phyloP scores from a whole-genome alignment of 2,329 filamentous ascomycete genomes.

The Fusarium humuli region DNA sequence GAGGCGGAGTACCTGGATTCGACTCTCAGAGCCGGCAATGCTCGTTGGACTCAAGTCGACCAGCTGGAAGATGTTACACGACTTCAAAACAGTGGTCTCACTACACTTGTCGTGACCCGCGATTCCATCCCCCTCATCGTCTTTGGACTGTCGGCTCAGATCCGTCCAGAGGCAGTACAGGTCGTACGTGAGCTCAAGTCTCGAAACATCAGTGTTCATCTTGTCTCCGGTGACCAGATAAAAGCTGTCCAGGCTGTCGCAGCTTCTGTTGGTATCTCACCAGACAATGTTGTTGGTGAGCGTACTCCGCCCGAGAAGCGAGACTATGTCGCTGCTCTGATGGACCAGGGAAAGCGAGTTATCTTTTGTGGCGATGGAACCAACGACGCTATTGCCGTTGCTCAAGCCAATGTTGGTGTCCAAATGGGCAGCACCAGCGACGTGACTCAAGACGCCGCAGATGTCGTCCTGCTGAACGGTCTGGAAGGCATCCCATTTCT shows the following conservation, averaged over 20 bases:
- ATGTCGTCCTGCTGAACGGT: not conserved
- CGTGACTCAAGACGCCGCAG: constrained; percentile 11
- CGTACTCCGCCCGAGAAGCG: constrained; percentile 9
- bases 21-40: not conserved
- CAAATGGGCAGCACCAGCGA: constrained; percentile 17
- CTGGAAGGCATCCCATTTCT: constrained; percentile 6
- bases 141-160: constrained; percentile 8
- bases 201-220: constrained; percentile 1
- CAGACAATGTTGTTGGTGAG: not conserved
- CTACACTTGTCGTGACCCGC: constrained; percentile 8
- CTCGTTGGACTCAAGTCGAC: not conserved
- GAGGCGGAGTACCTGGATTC: not conserved
- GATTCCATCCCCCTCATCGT: not conserved
- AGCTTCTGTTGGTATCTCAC: not conserved
- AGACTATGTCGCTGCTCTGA: constrained; percentile 4
- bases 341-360: not conserved
- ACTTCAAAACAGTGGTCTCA: not conserved
- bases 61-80: not conserved
- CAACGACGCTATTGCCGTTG: constrained; percentile 1
- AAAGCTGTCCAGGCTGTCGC: not conserved
- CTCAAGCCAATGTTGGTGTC: constrained; percentile 1
- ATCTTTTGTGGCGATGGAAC: constrained; percentile 12
- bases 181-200: constrained; percentile 8
- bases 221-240: constrained; percentile 6
- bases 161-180: not conserved